These are phyloP conservation scores for Schizonepeta tenuifolia DNA, from an alignment of 257 asterid species.

Conservation along the genomic window DNA sequence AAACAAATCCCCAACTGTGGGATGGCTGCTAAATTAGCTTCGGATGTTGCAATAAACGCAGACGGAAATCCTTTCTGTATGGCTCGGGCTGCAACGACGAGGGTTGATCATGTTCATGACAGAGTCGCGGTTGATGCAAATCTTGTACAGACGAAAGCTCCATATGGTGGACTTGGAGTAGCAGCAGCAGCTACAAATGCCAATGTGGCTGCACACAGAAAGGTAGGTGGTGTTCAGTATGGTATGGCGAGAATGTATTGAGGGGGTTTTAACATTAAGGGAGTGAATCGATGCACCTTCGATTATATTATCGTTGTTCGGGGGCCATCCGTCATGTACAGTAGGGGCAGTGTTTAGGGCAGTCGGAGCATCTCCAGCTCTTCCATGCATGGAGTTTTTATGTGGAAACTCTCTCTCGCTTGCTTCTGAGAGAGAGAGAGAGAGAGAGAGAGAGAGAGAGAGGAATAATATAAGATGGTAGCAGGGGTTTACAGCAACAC, in stretches of 20 bases:
- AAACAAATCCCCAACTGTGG: slow-evolving; percentile 62
- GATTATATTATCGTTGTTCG: background rate
- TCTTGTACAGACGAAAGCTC: slow-evolving; percentile 60
- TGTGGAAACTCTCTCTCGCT: background rate
- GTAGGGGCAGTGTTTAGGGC: background rate
- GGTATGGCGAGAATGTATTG: slow-evolving; percentile 52
- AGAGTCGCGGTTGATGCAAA: slow-evolving; percentile 58
- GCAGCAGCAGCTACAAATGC: slow-evolving; percentile 31
- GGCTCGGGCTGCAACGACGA: slow-evolving; percentile 52
- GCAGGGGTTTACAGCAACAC: background rate
- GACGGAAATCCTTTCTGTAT: slow-evolving; percentile 61
- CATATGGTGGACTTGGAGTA: slow-evolving; percentile 55
- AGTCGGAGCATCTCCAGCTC: background rate
- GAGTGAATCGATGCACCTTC: background rate
- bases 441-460: background rate
- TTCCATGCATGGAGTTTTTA: background rate
- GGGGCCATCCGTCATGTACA: slow-evolving; percentile 5
- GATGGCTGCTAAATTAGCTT: slow-evolving; percentile 63
- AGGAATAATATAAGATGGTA: slow-evolving; percentile 6
- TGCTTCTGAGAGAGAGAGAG: background rate
- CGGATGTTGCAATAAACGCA: slow-evolving; percentile 68
- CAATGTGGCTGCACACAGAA: slow-evolving; percentile 41
- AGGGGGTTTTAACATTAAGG: slow-evolving; percentile 8
- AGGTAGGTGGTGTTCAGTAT: slow-evolving; percentile 46
- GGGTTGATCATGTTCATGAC: slow-evolving; percentile 45